Evolutionary conservation across 2,329 filamentous ascomycete genomes (phyloP), one percentile per base, ranked within the genome.

Genomic region (Aspergillus fijiensis): DNA sequence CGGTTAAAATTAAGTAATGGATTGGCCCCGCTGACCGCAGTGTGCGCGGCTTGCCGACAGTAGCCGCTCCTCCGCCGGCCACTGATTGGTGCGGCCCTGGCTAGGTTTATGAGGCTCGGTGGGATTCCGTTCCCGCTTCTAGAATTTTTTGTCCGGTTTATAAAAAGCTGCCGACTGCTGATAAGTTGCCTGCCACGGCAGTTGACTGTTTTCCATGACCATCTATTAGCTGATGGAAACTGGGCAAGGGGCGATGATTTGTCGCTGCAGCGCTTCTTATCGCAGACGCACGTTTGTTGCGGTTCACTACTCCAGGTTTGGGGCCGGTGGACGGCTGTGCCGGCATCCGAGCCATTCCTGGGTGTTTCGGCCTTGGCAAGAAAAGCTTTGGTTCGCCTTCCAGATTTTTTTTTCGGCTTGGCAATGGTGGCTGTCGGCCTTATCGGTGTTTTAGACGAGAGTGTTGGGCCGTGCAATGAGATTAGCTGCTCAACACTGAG

Each of bases 1-100:
- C 19, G 58, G 52, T 51, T 51, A 6, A 48, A 49, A 60, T 60
- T 56, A 56, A 59, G 58, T 60, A 60, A 60, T 47, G 45, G 52
- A 51, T 51, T 51, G 47, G 16, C 23, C 29, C 48, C 57, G 27
- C 47, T 10, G 23, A 33, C 39, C 19, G 14, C 23, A n/a, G 25
- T n/a, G 9, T 48, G 52, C 52, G 39, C 52, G 25, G 53, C 42
- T 21, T 12, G 7, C 53, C 53, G 53, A 25, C n/a, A 23, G 33
- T 55, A 55, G 21, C 53, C 53, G 53, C n/a, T 19, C 9, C 31
- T 49, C 53, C 53, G 53, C 53, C 4, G 42, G 0, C 7, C 27
- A 9, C 42, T 55, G 42, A 55, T 55, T 55, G 53, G 53, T 23
- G 53, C 53, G 53, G 53, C 14, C 19, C 39, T 9, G n/a, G 42